phyloP scores from a whole-genome alignment of 2,329 filamentous ascomycete genomes.

The Calonectria pauciramosa region DNA sequence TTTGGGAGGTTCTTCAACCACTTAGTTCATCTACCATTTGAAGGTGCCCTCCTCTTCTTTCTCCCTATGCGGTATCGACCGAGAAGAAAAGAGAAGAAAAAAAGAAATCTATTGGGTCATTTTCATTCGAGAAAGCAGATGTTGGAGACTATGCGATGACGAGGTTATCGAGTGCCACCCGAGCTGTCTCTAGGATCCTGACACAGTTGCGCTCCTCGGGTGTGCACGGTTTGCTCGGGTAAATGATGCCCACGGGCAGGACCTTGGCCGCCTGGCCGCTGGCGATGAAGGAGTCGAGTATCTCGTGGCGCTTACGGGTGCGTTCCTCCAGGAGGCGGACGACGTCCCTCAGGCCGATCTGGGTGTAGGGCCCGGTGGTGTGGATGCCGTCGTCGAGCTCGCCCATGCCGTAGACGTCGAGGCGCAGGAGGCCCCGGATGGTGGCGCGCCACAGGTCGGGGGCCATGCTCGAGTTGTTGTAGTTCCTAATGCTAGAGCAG shows the following conservation, averaged over 20 bases:
- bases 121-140: background rate
- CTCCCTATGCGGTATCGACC: background rate
- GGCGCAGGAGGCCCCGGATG: conserved; percentile 66
- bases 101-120: background rate
- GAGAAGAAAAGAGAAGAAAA: background rate
- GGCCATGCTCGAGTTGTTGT: conserved; percentile 61
- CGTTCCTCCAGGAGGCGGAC: conserved; percentile 66
- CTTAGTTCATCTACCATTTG: background rate
- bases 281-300: conserved; percentile 61
- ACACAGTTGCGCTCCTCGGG: conserved; percentile 59
- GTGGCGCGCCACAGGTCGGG: conserved; percentile 68
- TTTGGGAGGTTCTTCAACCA: background rate
- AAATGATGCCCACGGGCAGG: conserved; percentile 46
- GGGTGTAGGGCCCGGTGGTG: conserved; percentile 42
- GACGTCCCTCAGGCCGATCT: conserved; percentile 68
- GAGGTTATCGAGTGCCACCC: conserved; percentile 66
- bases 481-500: conserved; percentile 48
- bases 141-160: conserved; percentile 60
- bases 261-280: conserved; percentile 50
- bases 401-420: conserved; percentile 70
- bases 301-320: conserved; percentile 62
- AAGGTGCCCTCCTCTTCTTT: background rate
- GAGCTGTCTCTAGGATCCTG: conserved; percentile 67
- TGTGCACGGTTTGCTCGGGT: conserved; percentile 43
- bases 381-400: conserved; percentile 32